These are phyloP conservation scores for Karstenula rhodostoma DNA, from an alignment of 2,329 filamentous ascomycete genomes.

Conservation along the genomic window DNA sequence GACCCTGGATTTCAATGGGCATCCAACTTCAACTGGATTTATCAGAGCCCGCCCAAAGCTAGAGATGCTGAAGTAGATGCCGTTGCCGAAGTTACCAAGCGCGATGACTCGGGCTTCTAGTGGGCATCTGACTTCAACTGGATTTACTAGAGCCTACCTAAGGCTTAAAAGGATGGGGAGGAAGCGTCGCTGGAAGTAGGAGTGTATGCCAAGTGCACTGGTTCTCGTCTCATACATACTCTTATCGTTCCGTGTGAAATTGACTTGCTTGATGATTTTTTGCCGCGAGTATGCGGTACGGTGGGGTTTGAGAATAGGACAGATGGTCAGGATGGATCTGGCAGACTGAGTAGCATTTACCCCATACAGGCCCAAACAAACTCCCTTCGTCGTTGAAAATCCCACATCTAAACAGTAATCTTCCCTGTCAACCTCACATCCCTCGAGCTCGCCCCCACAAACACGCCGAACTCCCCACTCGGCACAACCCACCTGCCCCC, in stretches of 20 bases:
- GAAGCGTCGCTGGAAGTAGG: background rate
- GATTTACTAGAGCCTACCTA: too few relatives aligned
- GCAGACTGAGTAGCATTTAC: background rate
- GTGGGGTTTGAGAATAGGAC: background rate
- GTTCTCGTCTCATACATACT: too few relatives aligned
- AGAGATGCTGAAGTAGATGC: too few relatives aligned
- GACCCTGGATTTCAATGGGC: background rate
- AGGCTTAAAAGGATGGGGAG: too few relatives aligned
- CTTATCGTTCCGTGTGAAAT: too few relatives aligned
- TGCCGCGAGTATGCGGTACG: too few relatives aligned
- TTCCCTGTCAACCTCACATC: conserved; percentile 46
- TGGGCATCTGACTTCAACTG: too few relatives aligned
- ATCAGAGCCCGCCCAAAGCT: too few relatives aligned
- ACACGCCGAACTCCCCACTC: conserved; percentile 42
- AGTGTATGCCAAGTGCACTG: too few relatives aligned
- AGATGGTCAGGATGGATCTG: background rate
- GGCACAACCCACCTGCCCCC: conserved; percentile 46
- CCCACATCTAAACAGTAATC: conserved; percentile 35
- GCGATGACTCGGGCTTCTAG: too few relatives aligned
- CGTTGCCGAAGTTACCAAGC: too few relatives aligned
- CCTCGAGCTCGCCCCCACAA: conserved; percentile 47
- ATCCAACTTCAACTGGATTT: background rate
- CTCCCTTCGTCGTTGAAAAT: background rate
- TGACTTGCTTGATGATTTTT: too few relatives aligned
- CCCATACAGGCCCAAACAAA: background rate